These are phyloP conservation scores for Colletotrichum godetiae DNA, from an alignment of 2,329 filamentous ascomycete genomes.

Conservation along the genomic window DNA sequence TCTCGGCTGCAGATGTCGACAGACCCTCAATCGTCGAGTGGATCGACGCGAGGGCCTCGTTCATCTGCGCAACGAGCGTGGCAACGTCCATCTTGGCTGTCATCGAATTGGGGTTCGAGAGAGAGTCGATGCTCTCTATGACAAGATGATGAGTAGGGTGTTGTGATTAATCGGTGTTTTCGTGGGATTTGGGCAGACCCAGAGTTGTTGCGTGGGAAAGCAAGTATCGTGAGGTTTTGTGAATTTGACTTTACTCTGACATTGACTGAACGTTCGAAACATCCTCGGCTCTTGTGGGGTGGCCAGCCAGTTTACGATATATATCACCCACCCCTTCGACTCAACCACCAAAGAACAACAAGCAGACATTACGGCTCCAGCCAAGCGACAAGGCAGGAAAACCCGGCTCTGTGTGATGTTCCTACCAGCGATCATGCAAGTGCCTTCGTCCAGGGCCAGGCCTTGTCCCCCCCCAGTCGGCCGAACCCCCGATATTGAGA, in stretches of 20 bases:
- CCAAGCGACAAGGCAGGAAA: conserved; percentile 16
- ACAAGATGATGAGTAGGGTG: background rate
- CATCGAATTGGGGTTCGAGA: conserved; percentile 14
- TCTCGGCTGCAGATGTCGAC: conserved; percentile 41
- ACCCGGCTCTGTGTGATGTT: conserved; percentile 22
- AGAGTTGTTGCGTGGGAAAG: background rate
- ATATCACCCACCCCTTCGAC: conserved; percentile 24
- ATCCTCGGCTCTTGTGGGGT: conserved; percentile 3
- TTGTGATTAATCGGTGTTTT: background rate
- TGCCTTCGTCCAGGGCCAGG: conserved; percentile 9
- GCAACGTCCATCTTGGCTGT: conserved; percentile 47
- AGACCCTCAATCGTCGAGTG: conserved; percentile 49
- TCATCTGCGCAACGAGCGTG: conserved; percentile 54
- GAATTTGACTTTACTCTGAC: conserved; percentile 11
- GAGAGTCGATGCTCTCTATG: conserved; percentile 9
- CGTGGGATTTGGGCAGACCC: background rate
- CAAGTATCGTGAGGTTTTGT: conserved; percentile 11
- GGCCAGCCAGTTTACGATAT: conserved; percentile 27
- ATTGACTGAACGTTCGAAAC: conserved; percentile 15
- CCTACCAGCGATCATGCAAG: conserved; percentile 24
- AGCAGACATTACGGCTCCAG: conserved; percentile 1
- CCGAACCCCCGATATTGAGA: conserved; percentile 19
- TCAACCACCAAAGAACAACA: conserved; percentile 2
- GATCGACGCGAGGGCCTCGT: conserved; percentile 53
- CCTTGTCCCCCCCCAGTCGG: background rate